These are phyloP conservation scores for Eucommia ulmoides DNA, from an alignment of 257 asterid genomes.

Conservation along the genomic window DNA sequence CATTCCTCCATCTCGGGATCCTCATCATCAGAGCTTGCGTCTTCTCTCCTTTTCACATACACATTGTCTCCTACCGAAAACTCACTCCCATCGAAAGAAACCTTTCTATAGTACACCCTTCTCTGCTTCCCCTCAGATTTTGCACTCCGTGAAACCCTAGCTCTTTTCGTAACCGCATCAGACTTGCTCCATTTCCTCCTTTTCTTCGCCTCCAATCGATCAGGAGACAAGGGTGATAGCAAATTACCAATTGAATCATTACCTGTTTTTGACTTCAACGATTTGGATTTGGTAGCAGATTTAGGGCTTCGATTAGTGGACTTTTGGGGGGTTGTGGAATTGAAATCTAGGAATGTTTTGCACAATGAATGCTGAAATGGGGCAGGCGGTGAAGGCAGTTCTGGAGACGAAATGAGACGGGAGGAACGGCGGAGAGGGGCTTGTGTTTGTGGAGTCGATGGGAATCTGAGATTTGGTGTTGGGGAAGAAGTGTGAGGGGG, in stretches of 20 bases:
- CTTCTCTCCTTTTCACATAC: conserved; percentile 72
- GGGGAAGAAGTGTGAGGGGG: background rate
- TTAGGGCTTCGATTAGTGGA: background rate
- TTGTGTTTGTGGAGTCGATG: background rate
- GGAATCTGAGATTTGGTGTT: too few species aligned
- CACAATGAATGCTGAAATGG: background rate
- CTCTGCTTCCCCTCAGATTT: conserved; percentile 17
- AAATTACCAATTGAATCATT: background rate
- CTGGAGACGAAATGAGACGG: background rate
- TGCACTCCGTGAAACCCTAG: conserved; percentile 13
- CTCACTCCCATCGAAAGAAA: conserved; percentile 58
- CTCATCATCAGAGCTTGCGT: conserved; percentile 46
- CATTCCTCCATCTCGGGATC: conserved; percentile 83
- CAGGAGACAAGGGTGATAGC: background rate
- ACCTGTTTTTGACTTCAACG: background rate
- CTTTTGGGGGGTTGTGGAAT: background rate
- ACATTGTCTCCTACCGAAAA: conserved; percentile 71
- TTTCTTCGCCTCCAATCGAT: background rate
- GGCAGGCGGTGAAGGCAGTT: background rate
- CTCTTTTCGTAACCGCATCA: background rate
- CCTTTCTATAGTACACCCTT: conserved; percentile 57
- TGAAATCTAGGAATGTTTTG: background rate
- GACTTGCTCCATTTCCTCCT: background rate
- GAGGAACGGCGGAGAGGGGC: conserved; percentile 1
- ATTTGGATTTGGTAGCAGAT: background rate